Base-by-base conservation (phyloP, 257 asterid genomes). In the Solanum corneliomulleri region DNA sequence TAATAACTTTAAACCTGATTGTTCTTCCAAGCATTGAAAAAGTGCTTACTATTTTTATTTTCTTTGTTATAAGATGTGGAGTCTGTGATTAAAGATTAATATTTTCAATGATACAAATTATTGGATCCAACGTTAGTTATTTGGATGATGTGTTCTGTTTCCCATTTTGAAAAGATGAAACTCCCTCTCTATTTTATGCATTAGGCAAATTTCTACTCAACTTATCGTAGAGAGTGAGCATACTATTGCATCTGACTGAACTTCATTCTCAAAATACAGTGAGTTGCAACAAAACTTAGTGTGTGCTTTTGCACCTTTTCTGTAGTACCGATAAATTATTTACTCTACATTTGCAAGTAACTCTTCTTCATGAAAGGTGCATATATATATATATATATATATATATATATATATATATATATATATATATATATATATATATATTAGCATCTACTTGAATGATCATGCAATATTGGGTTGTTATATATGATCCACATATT, bases 141-240 rank as follows among this genome's bases (percentile, higher is more conserved):
- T 39, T 39, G 44, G 44, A 39, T 39, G 44, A 39, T 39, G 3
- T 7, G 11, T 39, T 39, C 39, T 37, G 39, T 37, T 37, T 37
- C 39, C 39, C 39, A 6, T 37, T 37, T 37, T 5, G 39, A 37
- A 37, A 37, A 39, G 44, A 39, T 39, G 11, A 39, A 39, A 39
- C 44, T 87, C 92, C 95, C 68, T 69, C 76, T 41, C 86, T 97
- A 41, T 97, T 97, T 88, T 98, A 97, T 88, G 98, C 98, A 86
- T 87, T 97, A 91, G 99, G 98, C 31, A 97, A 97, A 89, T 97
- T 97, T 92, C 90, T 95, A 92, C 99, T 94, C 93, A 97, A 97
- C 92, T 37, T 37, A 37, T 37, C 94, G 95, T 91, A 93, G 99
- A 69, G 76, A 69, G 76, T 31, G 41, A 87, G 87, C 87, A 68